Evolutionary conservation across 306 rosid species (phyloP).

Genomic region (Argentina anserina): DNA sequence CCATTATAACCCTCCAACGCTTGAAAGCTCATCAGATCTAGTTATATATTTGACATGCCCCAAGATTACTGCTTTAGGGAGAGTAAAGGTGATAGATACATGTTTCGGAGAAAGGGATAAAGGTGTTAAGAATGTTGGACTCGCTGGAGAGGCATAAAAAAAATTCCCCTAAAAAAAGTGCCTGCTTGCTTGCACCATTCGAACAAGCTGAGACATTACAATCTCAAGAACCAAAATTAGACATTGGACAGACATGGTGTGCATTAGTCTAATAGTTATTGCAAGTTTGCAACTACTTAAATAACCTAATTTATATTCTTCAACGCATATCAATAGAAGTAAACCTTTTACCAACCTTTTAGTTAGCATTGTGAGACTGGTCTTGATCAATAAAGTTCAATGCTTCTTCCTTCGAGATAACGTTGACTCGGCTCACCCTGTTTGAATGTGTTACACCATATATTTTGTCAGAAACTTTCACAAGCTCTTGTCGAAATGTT

Average conservation of each 20-base stretch:
- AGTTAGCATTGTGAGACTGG: slow-evolving; percentile 78
- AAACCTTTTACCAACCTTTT: slow-evolving; percentile 40
- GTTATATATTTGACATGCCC: not conserved
- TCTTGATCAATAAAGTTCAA: slow-evolving; percentile 84
- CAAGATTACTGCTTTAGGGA: not conserved
- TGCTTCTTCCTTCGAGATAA: slow-evolving; percentile 69
- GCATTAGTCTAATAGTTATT: not conserved
- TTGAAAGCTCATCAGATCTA: not conserved
- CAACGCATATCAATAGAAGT: not conserved
- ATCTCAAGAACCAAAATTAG: not conserved
- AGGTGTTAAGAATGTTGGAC: not conserved
- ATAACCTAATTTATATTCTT: not conserved
- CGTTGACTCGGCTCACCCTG: slow-evolving; percentile 89
- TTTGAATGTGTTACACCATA: slow-evolving; percentile 84
- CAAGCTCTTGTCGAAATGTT: slow-evolving; percentile 90
- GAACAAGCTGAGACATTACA: not conserved
- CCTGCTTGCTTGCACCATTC: not conserved
- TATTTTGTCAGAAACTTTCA: slow-evolving; percentile 88
- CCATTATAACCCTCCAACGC: not conserved
- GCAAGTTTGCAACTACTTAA: not conserved
- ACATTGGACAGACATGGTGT: not conserved
- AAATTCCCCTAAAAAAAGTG: not conserved
- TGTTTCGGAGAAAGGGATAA: not conserved
- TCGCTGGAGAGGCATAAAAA: not conserved
- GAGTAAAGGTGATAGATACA: not conserved